These are phyloP conservation scores for Auriscalpium microsporum DNA, from an alignment of 768 basidiomycete species.

Conservation along the genomic window DNA sequence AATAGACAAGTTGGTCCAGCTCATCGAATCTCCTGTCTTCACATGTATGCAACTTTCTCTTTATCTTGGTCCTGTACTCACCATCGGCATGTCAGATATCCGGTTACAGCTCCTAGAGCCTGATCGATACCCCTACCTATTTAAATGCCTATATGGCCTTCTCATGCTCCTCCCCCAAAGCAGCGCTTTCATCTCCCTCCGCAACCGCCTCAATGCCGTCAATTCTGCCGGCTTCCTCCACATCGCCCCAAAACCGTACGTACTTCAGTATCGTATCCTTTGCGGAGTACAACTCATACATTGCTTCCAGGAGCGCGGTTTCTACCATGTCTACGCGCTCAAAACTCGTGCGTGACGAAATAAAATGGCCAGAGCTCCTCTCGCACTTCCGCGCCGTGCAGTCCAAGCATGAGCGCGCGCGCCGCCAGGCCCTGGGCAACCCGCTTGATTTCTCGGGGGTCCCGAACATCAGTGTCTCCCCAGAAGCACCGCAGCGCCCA, in stretches of 20 bases:
- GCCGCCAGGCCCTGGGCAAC: conserved; percentile 65
- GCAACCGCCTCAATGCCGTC: conserved; percentile 90
- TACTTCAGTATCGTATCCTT: conserved; percentile 1
- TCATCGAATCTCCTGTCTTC: conserved; percentile 97
- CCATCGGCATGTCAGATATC: conserved; percentile 40
- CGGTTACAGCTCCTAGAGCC: conserved; percentile 95
- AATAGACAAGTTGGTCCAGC: conserved; percentile 93
- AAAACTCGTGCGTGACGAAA: conserved; percentile 76
- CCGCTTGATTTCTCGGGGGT: conserved; percentile 38
- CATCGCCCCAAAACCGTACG: conserved; percentile 79
- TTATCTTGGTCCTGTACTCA: neutral
- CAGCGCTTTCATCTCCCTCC: conserved; percentile 87
- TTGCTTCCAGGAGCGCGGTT: conserved; percentile 11
- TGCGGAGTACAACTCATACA: neutral
- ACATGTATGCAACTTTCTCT: conserved; percentile 55
- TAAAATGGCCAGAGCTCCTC: conserved; percentile 95
- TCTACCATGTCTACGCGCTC: conserved; percentile 48
- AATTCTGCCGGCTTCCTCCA: conserved; percentile 93
- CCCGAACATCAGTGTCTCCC: conserved; percentile 24
- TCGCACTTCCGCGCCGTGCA: conserved; percentile 89
- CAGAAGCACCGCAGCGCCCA: conserved; percentile 30
- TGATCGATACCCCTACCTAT: conserved; percentile 90
- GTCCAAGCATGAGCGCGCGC: conserved; percentile 83
- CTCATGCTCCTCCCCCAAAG: conserved; percentile 97
- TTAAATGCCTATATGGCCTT: conserved; percentile 95